Conservation (phyloP, 1,139 yeast genomes). For the Suhomyces terraborum region DNA sequence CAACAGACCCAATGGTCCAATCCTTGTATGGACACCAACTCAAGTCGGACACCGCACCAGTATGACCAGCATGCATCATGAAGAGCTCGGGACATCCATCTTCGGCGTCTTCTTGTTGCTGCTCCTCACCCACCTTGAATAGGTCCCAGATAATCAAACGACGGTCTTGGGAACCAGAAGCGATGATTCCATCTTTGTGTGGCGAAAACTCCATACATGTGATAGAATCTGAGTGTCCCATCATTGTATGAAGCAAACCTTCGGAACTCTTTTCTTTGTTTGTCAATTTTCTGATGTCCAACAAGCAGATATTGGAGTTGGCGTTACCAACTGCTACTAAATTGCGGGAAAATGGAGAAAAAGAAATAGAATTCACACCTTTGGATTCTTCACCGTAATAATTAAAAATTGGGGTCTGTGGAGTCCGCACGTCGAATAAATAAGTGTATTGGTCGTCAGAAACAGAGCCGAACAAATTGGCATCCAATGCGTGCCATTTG, state of each 20-base stretch:
- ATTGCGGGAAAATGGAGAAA: conserved; percentile 61
- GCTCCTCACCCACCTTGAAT: conserved; percentile 73
- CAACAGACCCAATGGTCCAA: conserved; percentile 73
- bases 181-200: conserved; percentile 68
- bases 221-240: conserved; percentile 74
- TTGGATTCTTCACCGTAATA: conserved; percentile 38
- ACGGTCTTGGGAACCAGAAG: conserved; percentile 72
- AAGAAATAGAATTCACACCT: conserved; percentile 63
- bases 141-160: conserved; percentile 76
- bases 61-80: conserved; percentile 89
- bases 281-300: conserved; percentile 56
- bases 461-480: conserved; percentile 61
- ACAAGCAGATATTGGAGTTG: conserved; percentile 63
- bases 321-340: conserved; percentile 69
- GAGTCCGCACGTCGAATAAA: conserved; percentile 45
- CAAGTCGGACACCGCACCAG: conserved; percentile 72
- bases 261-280: conserved; percentile 21
- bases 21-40: conserved; percentile 69
- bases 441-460: conserved; percentile 61
- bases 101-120: conserved; percentile 74
- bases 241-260: conserved; percentile 62
- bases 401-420: conserved; percentile 27
- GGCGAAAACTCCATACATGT: conserved; percentile 74
- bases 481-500: conserved; percentile 62
- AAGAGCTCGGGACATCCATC: conserved; percentile 81